Base-by-base conservation (phyloP, 495 filamentous ascomycete species). In the Articulospora tetracladia region DNA sequence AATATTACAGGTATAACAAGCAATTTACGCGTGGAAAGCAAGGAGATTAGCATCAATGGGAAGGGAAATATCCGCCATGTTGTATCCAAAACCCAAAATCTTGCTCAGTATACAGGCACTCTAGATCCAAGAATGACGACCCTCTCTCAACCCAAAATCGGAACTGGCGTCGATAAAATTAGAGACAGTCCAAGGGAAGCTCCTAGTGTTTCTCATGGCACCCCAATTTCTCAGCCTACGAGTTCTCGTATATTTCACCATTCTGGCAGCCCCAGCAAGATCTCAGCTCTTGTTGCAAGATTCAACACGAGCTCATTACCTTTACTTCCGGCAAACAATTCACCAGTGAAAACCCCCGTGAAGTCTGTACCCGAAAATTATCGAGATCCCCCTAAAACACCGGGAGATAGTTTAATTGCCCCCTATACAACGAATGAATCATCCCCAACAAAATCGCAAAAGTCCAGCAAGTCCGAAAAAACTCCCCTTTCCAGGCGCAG, bases 401-500 rank as follows among this genome's bases (percentile, higher is more conserved):
- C 56, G 2, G 60, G 47, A 55, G 53, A 56, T 3, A 49, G 56
- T 28, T 7, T 64, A 4, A 30, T 68, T 34, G 59, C 66, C 8
- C 59, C 55, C 19, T 68, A 68, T 27, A 66, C 28, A 19, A 66
- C 55, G 4, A 65, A 66, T 59, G 19, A 60, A 30, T 44, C 66
- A 12, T 66, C 66, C 8, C 60, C 66, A 24, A 58, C 58, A 17
- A 65, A 54, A 24, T 68, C 59, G 0, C 63, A 66, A 47, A 66
- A 64, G 34, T 61, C 66, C 12, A 32, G n/a, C 19, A 58, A 25
- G 15, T 61, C 54, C 1, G 55, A 60, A 11, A 63, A 30, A 22
- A 58, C 60, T 11, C 55, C 57, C 17, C 46, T 53, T 17, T 53
- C 49, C 12, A 61, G n/a, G 20, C 55, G 57, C 1, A 63, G 27